Evolutionary conservation across 2,329 filamentous ascomycete genomes (phyloP).

Genomic region (Colletotrichum sidae): DNA sequence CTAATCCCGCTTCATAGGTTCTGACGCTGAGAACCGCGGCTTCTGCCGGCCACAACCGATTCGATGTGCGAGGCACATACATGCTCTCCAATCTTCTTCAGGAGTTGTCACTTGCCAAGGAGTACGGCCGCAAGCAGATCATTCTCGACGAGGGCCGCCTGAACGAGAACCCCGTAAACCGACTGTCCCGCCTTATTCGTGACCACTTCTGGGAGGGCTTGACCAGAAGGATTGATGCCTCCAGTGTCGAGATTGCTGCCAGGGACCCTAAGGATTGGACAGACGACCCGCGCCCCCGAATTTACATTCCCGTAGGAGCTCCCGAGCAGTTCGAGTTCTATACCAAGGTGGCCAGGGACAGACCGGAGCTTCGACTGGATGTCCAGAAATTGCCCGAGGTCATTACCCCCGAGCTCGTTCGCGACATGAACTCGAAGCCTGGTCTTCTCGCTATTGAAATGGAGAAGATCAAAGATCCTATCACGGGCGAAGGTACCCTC

Average conservation of each 20-base stretch:
- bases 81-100: conserved; percentile 97
- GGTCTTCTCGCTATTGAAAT: conserved; percentile 92
- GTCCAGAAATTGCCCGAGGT: conserved; percentile 82
- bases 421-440: conserved; percentile 86
- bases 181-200: conserved; percentile 86
- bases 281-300: conserved; percentile 85
- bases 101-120: conserved; percentile 91
- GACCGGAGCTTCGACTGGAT: conserved; percentile 87
- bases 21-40: conserved; percentile 86
- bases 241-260: conserved; percentile 86
- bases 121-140: conserved; percentile 89
- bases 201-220: conserved; percentile 94
- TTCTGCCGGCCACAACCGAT: conserved; percentile 87
- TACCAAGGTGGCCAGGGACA: conserved; percentile 78
- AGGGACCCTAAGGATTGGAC: conserved; percentile 97
- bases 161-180: conserved; percentile 94
- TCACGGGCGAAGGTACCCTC: conserved; percentile 76
- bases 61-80: conserved; percentile 95
- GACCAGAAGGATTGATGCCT: conserved; percentile 89
- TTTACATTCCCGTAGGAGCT: conserved; percentile 88
- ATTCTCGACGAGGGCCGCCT: conserved; percentile 90
- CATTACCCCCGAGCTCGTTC: conserved; percentile 84
- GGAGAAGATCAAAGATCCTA: conserved; percentile 77
- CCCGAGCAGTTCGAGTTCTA: conserved; percentile 95
- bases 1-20: conserved; percentile 62